Percentiles rank a stretch among this genome's conserved stretches.
Conservation (phyloP, 2,329 filamentous ascomycete genomes). For the Ambrosiella cleistominuta region DNA sequence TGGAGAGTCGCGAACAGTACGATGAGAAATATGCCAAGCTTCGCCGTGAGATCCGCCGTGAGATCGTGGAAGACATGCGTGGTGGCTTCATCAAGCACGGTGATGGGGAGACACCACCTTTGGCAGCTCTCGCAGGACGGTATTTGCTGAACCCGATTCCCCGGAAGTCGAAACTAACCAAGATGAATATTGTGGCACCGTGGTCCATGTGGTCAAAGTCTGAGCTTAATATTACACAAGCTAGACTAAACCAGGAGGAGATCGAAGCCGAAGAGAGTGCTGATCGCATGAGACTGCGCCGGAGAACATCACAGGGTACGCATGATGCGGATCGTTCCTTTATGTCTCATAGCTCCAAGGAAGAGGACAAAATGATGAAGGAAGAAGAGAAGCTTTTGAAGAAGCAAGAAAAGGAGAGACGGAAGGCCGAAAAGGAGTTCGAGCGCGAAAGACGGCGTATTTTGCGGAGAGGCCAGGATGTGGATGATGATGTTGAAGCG, state of each 20-base stretch:
- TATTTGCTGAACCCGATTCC: conserved; percentile 25
- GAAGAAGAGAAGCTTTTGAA: conserved; percentile 3
- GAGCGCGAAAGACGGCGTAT: conserved; percentile 10
- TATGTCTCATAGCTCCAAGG: background rate
- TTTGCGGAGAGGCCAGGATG: conserved; percentile 1
- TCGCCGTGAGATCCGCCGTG: conserved; percentile 55
- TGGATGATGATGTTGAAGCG: background rate
- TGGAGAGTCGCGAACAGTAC: conserved; percentile 54
- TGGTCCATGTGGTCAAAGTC: conserved; percentile 86
- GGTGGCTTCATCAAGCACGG: conserved; percentile 55
- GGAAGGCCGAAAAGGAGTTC: conserved; percentile 7
- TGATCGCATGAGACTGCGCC: background rate
- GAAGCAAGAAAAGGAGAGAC: conserved; percentile 2
- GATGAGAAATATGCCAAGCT: conserved; percentile 53
- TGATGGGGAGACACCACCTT: conserved; percentile 59
- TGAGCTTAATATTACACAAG: conserved; percentile 54
- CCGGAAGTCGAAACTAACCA: conserved; percentile 11
- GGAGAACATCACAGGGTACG: conserved; percentile 2
- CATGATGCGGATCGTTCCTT: conserved; percentile 1
- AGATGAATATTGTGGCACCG: conserved; percentile 2
- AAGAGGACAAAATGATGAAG: background rate
- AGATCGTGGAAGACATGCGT: conserved; percentile 53
- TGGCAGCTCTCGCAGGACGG: conserved; percentile 63
- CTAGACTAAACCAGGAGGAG: conserved; percentile 34
- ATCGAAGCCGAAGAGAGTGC: conserved; percentile 16